Percentiles rank a stretch among this genome's conserved stretches.
Conservation (phyloP, 306 rosid genomes). For the Betula pendula region DNA sequence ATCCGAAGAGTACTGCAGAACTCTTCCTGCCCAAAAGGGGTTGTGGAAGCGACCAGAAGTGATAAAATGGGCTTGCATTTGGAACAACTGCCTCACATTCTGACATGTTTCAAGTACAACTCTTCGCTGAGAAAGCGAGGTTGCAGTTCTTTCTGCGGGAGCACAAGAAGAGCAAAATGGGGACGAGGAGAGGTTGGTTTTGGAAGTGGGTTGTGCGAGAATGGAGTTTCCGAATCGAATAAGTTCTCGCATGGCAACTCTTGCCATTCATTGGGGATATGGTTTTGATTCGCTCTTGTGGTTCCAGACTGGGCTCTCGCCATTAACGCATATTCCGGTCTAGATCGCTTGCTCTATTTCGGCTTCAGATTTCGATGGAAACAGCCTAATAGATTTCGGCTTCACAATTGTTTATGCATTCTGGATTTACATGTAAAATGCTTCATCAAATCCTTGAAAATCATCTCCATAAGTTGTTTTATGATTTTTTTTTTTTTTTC, state of each 20-base stretch:
- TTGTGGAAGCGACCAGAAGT: slow-evolving; percentile 40
- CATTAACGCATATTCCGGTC: slow-evolving; percentile 47
- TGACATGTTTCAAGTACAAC: slow-evolving; percentile 25
- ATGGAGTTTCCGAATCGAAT: slow-evolving; percentile 36
- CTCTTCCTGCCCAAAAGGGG: slow-evolving; percentile 58
- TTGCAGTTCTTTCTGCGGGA: background rate
- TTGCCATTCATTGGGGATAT: slow-evolving; percentile 57
- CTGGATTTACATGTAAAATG: too few relatives aligned
- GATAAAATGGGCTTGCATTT: slow-evolving; percentile 60
- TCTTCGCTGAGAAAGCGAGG: slow-evolving; percentile 4
- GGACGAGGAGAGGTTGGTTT: slow-evolving; percentile 23
- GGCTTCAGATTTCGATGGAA: background rate
- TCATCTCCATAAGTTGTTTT: too few relatives aligned
- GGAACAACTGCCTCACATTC: slow-evolving; percentile 42
- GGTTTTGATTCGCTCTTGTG: slow-evolving; percentile 16
- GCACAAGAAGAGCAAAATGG: slow-evolving; percentile 18
- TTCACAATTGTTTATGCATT: too few relatives aligned
- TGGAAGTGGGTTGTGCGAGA: slow-evolving; percentile 26
- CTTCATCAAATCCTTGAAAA: too few relatives aligned
- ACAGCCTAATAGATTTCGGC: too few relatives aligned
- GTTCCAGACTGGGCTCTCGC: slow-evolving; percentile 31
- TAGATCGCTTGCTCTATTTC: background rate
- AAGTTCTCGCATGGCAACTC: slow-evolving; percentile 46
- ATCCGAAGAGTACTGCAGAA: slow-evolving; percentile 53
- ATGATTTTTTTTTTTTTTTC: too few relatives aligned